Base-by-base conservation (phyloP, 768 basidiomycete species). In the Hortiboletus flavorubellus region DNA sequence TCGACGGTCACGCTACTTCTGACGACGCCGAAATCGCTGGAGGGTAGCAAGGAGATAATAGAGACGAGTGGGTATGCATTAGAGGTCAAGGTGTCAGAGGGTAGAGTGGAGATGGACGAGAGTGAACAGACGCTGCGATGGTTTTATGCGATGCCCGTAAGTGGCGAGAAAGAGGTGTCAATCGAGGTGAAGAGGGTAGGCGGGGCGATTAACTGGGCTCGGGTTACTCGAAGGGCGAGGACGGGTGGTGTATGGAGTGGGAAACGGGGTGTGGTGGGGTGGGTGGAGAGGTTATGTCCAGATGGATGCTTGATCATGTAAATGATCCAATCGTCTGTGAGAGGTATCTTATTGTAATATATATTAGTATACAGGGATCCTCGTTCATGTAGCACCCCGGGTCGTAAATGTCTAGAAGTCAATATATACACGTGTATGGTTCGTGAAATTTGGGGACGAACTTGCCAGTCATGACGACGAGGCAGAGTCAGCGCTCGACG, bases 61-160 rank as follows among this genome's bases (percentile, higher is more conserved):
- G 46, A 51, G 46, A 62, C 61, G 21, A 59, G 59, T 4, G 50
- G 58, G 37, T 73, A 83, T 54, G 73, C 75, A 48, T 63, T 81
- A 5, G 60, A 72, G 7, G 78, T 83, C 38, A 59, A 70, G 43
- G 73, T 76, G 4, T 78, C 79, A 1, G 75, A 73, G 9, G 85
- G 85, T 0, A 60, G 73, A 16, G 79, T 75, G 64, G 76, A 75
- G 45, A 63, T 81, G 15, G 72, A 76, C 12, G 81, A 80, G 3
- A 70, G 73, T 8, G 80, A 78, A 12, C 81, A 84, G 67, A 72
- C 60, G n/a, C 63, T 87, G 42, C 70, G 68, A 51, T 86, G 80
- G 80, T 78, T 65, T 54, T 82, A 82, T 57, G 61, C 62, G 14
- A 61, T 72, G 1, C 76, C 78, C 5, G 49, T 47, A 9, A 54